These are phyloP conservation scores for Apophysomyces trapeziformis DNA, from an alignment of 371 early-diverging fungal species.

Conservation along the genomic window DNA sequence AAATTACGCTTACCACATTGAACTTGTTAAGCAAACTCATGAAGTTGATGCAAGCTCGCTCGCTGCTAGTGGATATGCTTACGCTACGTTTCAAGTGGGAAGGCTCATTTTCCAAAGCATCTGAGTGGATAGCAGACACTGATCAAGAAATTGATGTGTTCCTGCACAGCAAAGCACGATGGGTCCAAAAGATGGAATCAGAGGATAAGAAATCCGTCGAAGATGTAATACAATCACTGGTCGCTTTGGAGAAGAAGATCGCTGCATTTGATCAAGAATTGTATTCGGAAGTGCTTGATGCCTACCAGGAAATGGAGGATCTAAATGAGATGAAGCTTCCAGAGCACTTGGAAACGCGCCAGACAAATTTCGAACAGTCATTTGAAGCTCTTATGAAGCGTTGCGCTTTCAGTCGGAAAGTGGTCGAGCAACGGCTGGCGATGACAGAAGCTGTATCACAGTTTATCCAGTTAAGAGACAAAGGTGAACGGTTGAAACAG, in stretches of 20 bases:
- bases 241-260: slow-evolving; percentile 40
- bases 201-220: slow-evolving; percentile 24
- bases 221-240: slow-evolving; percentile 39
- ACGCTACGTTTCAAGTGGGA: slow-evolving; percentile 54
- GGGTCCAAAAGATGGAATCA: slow-evolving; percentile 30
- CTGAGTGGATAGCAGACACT: slow-evolving; percentile 42
- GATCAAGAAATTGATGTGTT: slow-evolving; percentile 44
- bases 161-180: slow-evolving; percentile 38
- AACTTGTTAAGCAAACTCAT: slow-evolving; percentile 45
- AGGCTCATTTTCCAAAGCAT: slow-evolving; percentile 42
- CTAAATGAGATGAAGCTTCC: slow-evolving; percentile 31
- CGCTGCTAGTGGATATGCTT: slow-evolving; percentile 35
- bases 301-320: slow-evolving; percentile 54
- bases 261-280: slow-evolving; percentile 43
- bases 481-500: slow-evolving; percentile 42
- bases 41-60: slow-evolving; percentile 33
- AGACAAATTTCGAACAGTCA: slow-evolving; percentile 49
- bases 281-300: slow-evolving; percentile 43
- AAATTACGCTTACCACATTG: slow-evolving; percentile 52
- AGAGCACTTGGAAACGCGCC: slow-evolving; percentile 46
- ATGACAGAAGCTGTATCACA: slow-evolving; percentile 39
- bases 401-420: slow-evolving; percentile 42
- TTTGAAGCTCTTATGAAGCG: slow-evolving; percentile 53
- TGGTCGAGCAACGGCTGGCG: slow-evolving; percentile 49
- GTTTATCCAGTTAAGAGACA: slow-evolving; percentile 34